Evolutionary conservation across 495 filamentous ascomycete genomes (phyloP), one percentile per base, ranked within the genome.

Genomic region (Penicillium atrosanguineum): DNA sequence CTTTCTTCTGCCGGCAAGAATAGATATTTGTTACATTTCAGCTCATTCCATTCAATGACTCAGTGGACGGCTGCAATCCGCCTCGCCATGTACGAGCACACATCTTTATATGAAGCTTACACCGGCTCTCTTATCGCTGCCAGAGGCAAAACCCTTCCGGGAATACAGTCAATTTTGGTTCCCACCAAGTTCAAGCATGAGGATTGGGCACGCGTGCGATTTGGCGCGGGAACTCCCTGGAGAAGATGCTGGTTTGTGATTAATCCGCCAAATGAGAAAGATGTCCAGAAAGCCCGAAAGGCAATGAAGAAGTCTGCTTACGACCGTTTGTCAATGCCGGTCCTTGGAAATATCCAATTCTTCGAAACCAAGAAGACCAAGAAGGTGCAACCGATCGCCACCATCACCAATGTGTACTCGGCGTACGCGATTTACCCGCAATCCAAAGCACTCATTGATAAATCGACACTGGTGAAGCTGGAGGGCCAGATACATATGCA

Each of bases 1-100:
- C 83, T 98, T 41, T 97, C 89, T 38, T 97, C 94, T 15, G 94
- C 94, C 25, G 95, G 91, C 6, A 88, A 89, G 53, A 98, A 98
- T 67, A 88, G 94, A 42, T 97, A 97, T 63, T 77, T 97, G 2
- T 78, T 98, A 21, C 94, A 97, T 72, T 98, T 97, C 72, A 95
- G 92, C 63, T 96, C 93, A 3, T 85, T 89, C 61, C 87, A 95
- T 60, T 96, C 95, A 1, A 79, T 99, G 43, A 86, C 89, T 4
- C 92, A 97, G 69, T 99, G 94, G 94, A 95, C 95, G 1, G 88
- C 95, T 16, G 91, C 89, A 19, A 96, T 99, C 52, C 85, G 94
- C 42, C 81, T 99, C 43, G 84, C 94, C 48, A 91, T 99, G 85
- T 99, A 87, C 64, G 94, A 99, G 70, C 89, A 97, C 61, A 82